Evolutionary conservation across 768 basidiomycete species (phyloP).

Genomic region (Pleurotus citrinopileatus): DNA sequence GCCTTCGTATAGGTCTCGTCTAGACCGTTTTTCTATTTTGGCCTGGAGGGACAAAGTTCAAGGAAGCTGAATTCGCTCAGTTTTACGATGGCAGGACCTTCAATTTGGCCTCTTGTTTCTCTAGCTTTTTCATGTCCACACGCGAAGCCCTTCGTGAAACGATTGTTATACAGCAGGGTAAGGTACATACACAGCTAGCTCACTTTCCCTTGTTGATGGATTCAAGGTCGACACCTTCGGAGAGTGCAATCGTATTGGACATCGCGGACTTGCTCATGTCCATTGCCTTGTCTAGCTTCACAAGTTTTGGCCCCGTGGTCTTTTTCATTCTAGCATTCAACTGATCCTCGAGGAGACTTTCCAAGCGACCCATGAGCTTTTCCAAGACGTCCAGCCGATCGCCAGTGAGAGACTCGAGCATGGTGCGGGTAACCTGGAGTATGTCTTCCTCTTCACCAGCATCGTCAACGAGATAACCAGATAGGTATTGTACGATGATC

Average conservation of each 20-base stretch:
- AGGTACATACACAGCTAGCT: constrained; percentile 16
- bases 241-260: constrained; percentile 75
- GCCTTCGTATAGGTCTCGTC: constrained; percentile 90
- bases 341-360: constrained; percentile 62
- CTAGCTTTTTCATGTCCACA: constrained; percentile 93
- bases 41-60: constrained; percentile 46
- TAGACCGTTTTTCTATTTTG: constrained; percentile 95
- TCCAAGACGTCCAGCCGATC: constrained; percentile 56
- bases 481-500: constrained; percentile 79
- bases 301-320: constrained; percentile 60
- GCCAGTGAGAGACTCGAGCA: constrained; percentile 77
- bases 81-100: constrained; percentile 63
- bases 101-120: constrained; percentile 96
- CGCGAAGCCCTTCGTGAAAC: constrained; percentile 65
- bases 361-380: constrained; percentile 63
- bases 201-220: constrained; percentile 95
- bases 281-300: constrained; percentile 83
- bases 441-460: constrained; percentile 88
- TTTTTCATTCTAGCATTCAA: constrained; percentile 55
- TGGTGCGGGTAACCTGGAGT: constrained; percentile 68
- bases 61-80: not conserved
- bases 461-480: constrained; percentile 88
- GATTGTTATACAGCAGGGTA: constrained; percentile 12
- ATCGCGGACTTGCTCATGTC: constrained; percentile 83
- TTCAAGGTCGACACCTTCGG: constrained; percentile 85